phyloP scores from a whole-genome alignment of 257 asterid genomes.

The Ligustrum vulgare region DNA sequence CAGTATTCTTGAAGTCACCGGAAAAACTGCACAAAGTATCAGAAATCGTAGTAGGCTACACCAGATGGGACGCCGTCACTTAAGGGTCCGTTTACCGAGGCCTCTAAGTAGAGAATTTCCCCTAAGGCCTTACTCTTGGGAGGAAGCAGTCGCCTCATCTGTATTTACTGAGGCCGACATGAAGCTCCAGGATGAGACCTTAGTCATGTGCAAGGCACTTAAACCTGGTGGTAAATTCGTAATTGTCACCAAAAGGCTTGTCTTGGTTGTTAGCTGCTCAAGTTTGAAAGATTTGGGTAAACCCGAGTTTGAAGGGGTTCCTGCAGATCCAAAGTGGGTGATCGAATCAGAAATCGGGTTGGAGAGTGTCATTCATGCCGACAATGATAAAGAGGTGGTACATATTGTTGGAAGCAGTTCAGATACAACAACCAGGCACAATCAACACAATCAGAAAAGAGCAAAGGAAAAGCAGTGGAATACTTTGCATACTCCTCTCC shows the following conservation, averaged over 20 bases:
- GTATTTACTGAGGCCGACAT: constrained; percentile 59
- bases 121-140: constrained; percentile 84
- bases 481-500: constrained; percentile 49
- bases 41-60: constrained; percentile 85
- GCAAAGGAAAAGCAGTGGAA: constrained; percentile 46
- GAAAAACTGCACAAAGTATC: constrained; percentile 96
- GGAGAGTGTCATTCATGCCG: constrained; percentile 80
- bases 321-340: constrained; percentile 72
- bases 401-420: constrained; percentile 84
- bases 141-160: constrained; percentile 85
- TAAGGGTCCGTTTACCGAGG: constrained; percentile 86
- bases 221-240: constrained; percentile 59
- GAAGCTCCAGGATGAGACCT: constrained; percentile 52
- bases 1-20: constrained; percentile 94
- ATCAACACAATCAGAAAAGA: constrained; percentile 45
- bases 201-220: constrained; percentile 73
- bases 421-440: constrained; percentile 50
- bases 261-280: constrained; percentile 73
- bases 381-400: constrained; percentile 56
- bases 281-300: constrained; percentile 53
- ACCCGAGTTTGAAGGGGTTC: constrained; percentile 74
- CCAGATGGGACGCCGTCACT: constrained; percentile 53
- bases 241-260: constrained; percentile 55
- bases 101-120: constrained; percentile 68
- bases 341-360: constrained; percentile 58